These are phyloP conservation scores for Leptographium radiaticola DNA, from an alignment of 2,329 filamentous ascomycete genomes.

Conservation along the genomic window DNA sequence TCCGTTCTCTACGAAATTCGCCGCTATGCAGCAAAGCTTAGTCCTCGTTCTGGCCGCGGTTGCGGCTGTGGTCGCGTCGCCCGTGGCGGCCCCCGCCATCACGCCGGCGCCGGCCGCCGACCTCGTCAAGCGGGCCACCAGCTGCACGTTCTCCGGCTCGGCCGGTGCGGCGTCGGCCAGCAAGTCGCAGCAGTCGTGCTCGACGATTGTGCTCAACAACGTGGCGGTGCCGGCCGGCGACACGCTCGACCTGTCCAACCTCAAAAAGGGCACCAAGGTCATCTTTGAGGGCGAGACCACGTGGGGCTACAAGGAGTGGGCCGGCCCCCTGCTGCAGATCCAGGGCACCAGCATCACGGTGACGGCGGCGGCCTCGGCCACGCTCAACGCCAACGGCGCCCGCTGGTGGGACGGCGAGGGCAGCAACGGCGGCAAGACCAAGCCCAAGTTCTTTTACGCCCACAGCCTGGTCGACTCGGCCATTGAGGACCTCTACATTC, in stretches of 20 bases:
- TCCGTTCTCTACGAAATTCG: too few relatives aligned
- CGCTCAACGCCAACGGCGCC: slow-evolving; percentile 6
- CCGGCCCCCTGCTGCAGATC: slow-evolving; percentile 7
- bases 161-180: slow-evolving; percentile 6
- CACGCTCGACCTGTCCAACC: slow-evolving; percentile 43
- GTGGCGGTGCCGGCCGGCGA: slow-evolving; percentile 43
- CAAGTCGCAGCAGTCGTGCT: slow-evolving; percentile 26
- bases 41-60: neutral
- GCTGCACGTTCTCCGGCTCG: slow-evolving; percentile 9
- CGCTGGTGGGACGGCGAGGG: slow-evolving; percentile 45
- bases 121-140: slow-evolving; percentile 4
- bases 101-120: neutral
- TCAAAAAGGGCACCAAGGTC: slow-evolving; percentile 35
- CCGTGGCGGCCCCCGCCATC: neutral
- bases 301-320: slow-evolving; percentile 9
- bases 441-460: slow-evolving; percentile 44
- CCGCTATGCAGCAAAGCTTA: too few relatives aligned
- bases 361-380: slow-evolving; percentile 15
- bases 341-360: slow-evolving; percentile 6
- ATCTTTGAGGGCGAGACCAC: slow-evolving; percentile 23
- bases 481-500: slow-evolving; percentile 28
- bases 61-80: neutral
- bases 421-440: slow-evolving; percentile 44
- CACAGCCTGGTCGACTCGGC: slow-evolving; percentile 36
- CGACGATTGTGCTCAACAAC: slow-evolving; percentile 37